Base-by-base conservation (phyloP, 345 rosid genomes). In the Laguncularia racemosa region DNA sequence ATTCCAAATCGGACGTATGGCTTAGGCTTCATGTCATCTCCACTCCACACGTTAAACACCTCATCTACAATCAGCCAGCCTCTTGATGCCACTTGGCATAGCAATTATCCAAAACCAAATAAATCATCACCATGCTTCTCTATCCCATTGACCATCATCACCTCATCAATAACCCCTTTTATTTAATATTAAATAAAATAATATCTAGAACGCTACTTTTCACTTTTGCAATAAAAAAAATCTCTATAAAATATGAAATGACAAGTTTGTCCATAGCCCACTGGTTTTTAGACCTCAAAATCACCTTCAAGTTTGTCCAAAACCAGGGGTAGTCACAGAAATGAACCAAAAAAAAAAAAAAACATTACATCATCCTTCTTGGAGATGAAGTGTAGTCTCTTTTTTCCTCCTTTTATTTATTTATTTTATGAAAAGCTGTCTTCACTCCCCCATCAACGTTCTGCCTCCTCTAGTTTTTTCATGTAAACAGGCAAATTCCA, bases 1-100 rank as follows among this genome's bases (percentile, higher is more conserved):
- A 33, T 33, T 6, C 40, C 40, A 33, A 33, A 33, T 9, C 7
- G 40, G 40, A 33, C 7, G 40, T 33, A 33, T 7, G 40, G 40
- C 7, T 6, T 9, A 9, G 40, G 40, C 9, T 33, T 33, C 9
- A 33, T 33, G 7, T 33, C 11, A 33, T 48, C 18, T 53, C 49
- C 68, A 56, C 53, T 58, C 55, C 68, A 44, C 67, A 19, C 67
- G 69, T 73, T 62, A 55, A 78, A 71, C 66, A 57, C 78, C 78
- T 76, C 74, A 85, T 81, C 96, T 58, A 52, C 60, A 74, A 48
- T 4, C n/a, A 40, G 16, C 82, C 89, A 78, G 56, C 60, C 43
- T 2, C 13, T 2, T 2, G 2, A 0, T 12, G 67, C 84, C 91
- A 84, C 80, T 80, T 88, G 86, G 59, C 71, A 44, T 3, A 14